These are phyloP conservation scores for Canavalia ensiformis DNA, from an alignment of 306 rosid genomes.

Conservation along the genomic window DNA sequence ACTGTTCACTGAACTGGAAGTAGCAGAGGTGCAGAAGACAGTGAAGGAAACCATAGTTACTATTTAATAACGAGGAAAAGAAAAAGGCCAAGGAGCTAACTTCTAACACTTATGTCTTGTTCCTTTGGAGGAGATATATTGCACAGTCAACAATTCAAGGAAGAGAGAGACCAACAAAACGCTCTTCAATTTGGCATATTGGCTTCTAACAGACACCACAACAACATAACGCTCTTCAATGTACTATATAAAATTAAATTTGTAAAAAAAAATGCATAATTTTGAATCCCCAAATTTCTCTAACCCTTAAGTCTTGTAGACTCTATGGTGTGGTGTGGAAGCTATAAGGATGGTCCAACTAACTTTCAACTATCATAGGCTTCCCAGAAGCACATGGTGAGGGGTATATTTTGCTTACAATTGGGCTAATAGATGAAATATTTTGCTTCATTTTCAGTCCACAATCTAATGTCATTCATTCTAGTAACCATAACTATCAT, in stretches of 20 bases:
- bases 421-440: conserved; percentile 13
- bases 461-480: conserved; percentile 25
- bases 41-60: not conserved
- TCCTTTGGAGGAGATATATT: conserved; percentile 6
- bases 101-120: conserved; percentile 21
- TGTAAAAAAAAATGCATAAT: not conserved
- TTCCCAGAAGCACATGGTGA: conserved; percentile 57
- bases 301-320: not conserved
- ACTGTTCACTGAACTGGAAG: conserved; percentile 7
- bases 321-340: conserved; percentile 2
- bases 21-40: conserved; percentile 12
- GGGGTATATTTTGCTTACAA: conserved; percentile 26
- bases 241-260: not conserved
- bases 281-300: conserved; percentile 1
- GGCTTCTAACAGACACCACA: conserved; percentile 19
- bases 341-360: conserved; percentile 59
- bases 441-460: conserved; percentile 48
- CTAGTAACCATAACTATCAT: conserved; percentile 18
- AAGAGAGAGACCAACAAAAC: not conserved
- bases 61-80: conserved; percentile 29
- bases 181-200: conserved; percentile 1
- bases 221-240: not conserved
- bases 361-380: conserved; percentile 38
- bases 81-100: conserved; percentile 26
- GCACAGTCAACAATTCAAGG: conserved; percentile 24